phyloP scores from a whole-genome alignment of 768 basidiomycete species.

The Gautieria morchelliformis region DNA sequence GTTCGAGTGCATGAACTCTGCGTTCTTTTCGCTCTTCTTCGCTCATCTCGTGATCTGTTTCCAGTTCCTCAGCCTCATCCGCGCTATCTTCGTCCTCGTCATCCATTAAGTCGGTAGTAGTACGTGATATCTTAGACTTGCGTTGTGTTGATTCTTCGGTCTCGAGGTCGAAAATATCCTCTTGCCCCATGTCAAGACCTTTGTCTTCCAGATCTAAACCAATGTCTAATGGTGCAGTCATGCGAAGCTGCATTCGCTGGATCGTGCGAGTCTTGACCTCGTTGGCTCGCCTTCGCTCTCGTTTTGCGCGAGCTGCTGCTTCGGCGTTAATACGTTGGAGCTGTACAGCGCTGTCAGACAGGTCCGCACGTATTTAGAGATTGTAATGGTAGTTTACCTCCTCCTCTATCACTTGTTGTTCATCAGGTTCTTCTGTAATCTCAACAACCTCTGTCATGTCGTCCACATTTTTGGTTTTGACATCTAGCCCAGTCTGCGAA shows the following conservation, averaged over 20 bases:
- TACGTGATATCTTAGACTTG: constrained; percentile 20
- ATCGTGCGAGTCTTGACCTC: constrained; percentile 83
- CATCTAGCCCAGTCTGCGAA: constrained; percentile 73
- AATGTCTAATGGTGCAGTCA: constrained; percentile 97
- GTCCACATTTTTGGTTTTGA: constrained; percentile 61
- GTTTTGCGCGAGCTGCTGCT: constrained; percentile 60
- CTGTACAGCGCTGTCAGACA: constrained; percentile 29
- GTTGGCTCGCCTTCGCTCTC: constrained; percentile 76
- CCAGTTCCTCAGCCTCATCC: constrained; percentile 29
- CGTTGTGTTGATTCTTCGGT: constrained; percentile 40
- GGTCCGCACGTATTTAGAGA: background rate
- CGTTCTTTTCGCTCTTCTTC: constrained; percentile 62
- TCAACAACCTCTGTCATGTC: constrained; percentile 69
- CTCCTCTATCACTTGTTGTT: constrained; percentile 81
- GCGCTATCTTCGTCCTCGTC: constrained; percentile 24
- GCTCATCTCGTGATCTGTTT: constrained; percentile 33
- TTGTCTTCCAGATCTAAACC: constrained; percentile 78
- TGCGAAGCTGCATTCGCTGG: constrained; percentile 91
- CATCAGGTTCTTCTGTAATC: constrained; percentile 61
- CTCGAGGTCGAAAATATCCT: constrained; percentile 82
- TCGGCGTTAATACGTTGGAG: constrained; percentile 77
- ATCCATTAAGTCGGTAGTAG: constrained; percentile 25
- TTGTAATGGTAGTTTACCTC: constrained; percentile 47
- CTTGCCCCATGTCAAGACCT: constrained; percentile 62
- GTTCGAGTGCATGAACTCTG: constrained; percentile 59